phyloP scores from a whole-genome alignment of 2,329 filamentous ascomycete genomes.

The Reticulascus tulasneorum region DNA sequence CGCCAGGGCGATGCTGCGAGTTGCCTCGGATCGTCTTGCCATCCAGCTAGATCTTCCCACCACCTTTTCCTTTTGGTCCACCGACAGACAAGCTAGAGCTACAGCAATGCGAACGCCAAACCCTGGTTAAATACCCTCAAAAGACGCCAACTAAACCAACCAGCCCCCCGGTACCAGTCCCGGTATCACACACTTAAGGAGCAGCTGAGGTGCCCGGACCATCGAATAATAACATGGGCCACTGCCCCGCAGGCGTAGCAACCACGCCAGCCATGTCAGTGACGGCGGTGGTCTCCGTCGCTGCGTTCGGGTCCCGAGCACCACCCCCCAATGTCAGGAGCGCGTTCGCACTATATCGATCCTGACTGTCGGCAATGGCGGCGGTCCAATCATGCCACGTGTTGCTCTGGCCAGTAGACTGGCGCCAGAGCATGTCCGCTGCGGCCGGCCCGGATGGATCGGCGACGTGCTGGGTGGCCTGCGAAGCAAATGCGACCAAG shows the following conservation, averaged over 20 bases:
- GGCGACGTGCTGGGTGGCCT: conserved; percentile 30
- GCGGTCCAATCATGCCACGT: conserved; percentile 54
- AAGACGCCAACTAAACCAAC: too few species aligned
- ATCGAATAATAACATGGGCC: conserved; percentile 11
- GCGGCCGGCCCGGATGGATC: conserved; percentile 18
- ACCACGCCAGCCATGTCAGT: conserved; percentile 8
- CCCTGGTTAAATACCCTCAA: too few species aligned
- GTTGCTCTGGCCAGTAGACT: conserved; percentile 28
- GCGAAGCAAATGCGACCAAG: conserved; percentile 35
- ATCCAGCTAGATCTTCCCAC: neutral
- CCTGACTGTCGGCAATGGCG: conserved; percentile 45
- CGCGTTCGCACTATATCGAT: conserved; percentile 45
- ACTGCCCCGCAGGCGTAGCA: conserved; percentile 8
- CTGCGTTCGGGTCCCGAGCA: conserved; percentile 4
- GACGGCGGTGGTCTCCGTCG: conserved; percentile 10
- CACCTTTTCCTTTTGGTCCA: neutral
- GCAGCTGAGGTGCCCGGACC: neutral
- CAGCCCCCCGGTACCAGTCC: too few species aligned
- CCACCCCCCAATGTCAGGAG: conserved; percentile 41
- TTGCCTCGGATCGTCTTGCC: too few species aligned
- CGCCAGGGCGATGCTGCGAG: too few species aligned
- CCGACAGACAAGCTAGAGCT: too few species aligned
- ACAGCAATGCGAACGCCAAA: too few species aligned
- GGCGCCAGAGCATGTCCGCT: conserved; percentile 29
- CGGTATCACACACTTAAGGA: too few species aligned